phyloP scores from a whole-genome alignment of 768 basidiomycete species.

The Auricularia cornea region DNA sequence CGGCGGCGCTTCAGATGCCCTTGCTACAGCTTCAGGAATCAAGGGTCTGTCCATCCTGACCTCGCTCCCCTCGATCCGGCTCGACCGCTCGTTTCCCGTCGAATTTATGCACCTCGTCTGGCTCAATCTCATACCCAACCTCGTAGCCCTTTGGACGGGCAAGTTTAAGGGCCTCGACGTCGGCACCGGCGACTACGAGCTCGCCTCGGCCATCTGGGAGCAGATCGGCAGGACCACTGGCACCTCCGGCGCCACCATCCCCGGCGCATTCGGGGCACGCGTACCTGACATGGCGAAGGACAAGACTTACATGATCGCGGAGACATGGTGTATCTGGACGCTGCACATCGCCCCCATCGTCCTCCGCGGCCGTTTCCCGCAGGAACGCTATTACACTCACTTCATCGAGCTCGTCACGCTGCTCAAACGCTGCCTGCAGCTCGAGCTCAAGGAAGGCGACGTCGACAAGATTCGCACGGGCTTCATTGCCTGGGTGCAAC shows the following conservation, averaged over 20 bases:
- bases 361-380: conserved; percentile 13
- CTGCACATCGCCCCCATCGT: conserved; percentile 17
- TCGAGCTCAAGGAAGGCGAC: conserved; percentile 11
- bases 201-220: conserved; percentile 30
- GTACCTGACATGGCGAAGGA: conserved; percentile 26
- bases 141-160: conserved; percentile 34
- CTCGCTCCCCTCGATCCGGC: conserved; percentile 13
- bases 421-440: conserved; percentile 17
- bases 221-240: conserved; percentile 28
- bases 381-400: conserved; percentile 18
- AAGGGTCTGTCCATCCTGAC: conserved; percentile 26
- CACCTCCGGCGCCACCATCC: conserved; percentile 13
- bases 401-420: conserved; percentile 17
- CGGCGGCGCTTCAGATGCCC: conserved; percentile 13
- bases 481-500: conserved; percentile 15
- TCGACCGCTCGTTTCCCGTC: conserved; percentile 25
- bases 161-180: conserved; percentile 32
- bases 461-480: conserved; percentile 8
- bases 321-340: conserved; percentile 19
- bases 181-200: conserved; percentile 20
- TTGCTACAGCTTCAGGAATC: conserved; percentile 26
- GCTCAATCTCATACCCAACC: conserved; percentile 35
- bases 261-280: conserved; percentile 18
- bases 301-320: conserved; percentile 15
- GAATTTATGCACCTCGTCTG: conserved; percentile 44